phyloP scores from a whole-genome alignment of 139 green algal species.

The Desmodesmus armatus region DNA sequence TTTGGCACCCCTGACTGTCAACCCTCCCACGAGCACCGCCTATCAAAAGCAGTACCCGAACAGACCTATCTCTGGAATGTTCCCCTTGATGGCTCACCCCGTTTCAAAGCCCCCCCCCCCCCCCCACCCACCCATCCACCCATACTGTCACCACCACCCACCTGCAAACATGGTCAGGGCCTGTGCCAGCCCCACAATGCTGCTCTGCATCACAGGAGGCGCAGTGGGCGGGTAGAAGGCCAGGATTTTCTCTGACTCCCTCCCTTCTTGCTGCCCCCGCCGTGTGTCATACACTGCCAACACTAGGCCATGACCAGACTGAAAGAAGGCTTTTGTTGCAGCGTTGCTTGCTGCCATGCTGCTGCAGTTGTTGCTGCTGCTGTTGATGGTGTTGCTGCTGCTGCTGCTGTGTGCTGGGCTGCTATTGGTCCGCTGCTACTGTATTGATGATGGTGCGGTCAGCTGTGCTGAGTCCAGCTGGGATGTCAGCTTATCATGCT shows the following conservation, averaged over 20 bases:
- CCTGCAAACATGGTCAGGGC: slow-evolving; percentile 46
- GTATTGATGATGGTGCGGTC: background rate
- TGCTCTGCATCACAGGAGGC: slow-evolving; percentile 26
- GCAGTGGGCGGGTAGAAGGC: slow-evolving; percentile 37
- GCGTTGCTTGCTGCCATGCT: slow-evolving; percentile 10
- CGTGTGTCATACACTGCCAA: slow-evolving; percentile 40
- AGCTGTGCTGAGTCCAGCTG: too few relatives aligned
- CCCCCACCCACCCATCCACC: too few relatives aligned
- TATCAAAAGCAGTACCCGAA: too few relatives aligned
- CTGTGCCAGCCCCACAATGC: slow-evolving; percentile 45
- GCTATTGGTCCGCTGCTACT: background rate
- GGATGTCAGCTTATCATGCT: background rate
- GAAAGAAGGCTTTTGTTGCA: slow-evolving; percentile 22
- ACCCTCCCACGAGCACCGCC: too few relatives aligned
- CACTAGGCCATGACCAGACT: background rate
- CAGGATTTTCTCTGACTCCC: slow-evolving; percentile 42
- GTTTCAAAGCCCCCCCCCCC: too few relatives aligned
- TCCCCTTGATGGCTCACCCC: too few relatives aligned
- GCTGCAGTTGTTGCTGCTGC: background rate
- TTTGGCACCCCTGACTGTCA: too few relatives aligned
- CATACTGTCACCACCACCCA: too few relatives aligned
- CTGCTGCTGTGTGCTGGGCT: background rate
- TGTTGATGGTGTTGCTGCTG: background rate
- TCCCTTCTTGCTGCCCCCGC: slow-evolving; percentile 38
- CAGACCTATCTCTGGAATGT: too few relatives aligned